phyloP scores from a whole-genome alignment of 352 stramenopile genomes.

The Phytophthora aleatoria region DNA sequence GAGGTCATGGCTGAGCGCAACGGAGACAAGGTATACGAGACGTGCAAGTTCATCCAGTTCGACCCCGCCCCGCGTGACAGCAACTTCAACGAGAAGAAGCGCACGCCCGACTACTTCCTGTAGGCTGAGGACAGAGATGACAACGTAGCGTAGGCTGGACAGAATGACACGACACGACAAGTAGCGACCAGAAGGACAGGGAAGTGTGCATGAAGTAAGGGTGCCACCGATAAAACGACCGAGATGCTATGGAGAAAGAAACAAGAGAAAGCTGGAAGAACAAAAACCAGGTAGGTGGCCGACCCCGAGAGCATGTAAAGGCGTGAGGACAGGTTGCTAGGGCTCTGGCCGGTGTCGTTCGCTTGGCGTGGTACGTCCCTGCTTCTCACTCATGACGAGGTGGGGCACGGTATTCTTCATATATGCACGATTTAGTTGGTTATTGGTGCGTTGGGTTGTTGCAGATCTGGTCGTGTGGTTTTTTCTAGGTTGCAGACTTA shows the following conservation, averaged over 20 bases:
- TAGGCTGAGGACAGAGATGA: constrained; percentile 38
- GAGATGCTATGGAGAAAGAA: constrained; percentile 23
- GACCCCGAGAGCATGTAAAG: constrained; percentile 9
- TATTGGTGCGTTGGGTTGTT: constrained; percentile 19
- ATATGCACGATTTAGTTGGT: constrained; percentile 48
- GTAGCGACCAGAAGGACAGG: constrained; percentile 5
- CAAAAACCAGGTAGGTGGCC: constrained; percentile 17
- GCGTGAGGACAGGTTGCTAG: constrained; percentile 17
- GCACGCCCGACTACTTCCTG: constrained; percentile 93
- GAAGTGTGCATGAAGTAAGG: background rate
- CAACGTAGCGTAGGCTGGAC: constrained; percentile 8
- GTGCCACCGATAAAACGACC: constrained; percentile 5
- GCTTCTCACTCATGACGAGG: constrained; percentile 23
- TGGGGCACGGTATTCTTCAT: constrained; percentile 42
- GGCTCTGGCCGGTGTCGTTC: constrained; percentile 15
- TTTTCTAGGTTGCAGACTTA: constrained; percentile 2
- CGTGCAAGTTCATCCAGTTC: constrained; percentile 94
- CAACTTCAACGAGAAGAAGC: constrained; percentile 93
- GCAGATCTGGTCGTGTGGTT: constrained; percentile 18
- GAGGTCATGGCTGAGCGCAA: constrained; percentile 89
- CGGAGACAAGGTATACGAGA: constrained; percentile 91
- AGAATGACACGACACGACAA: constrained; percentile 9
- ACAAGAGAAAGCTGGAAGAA: constrained; percentile 22
- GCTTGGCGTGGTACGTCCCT: constrained; percentile 19
- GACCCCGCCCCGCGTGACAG: constrained; percentile 90